Evolutionary conservation across 2,329 filamentous ascomycete genomes (phyloP).

Genomic region (Incumbomyces delicatus): DNA sequence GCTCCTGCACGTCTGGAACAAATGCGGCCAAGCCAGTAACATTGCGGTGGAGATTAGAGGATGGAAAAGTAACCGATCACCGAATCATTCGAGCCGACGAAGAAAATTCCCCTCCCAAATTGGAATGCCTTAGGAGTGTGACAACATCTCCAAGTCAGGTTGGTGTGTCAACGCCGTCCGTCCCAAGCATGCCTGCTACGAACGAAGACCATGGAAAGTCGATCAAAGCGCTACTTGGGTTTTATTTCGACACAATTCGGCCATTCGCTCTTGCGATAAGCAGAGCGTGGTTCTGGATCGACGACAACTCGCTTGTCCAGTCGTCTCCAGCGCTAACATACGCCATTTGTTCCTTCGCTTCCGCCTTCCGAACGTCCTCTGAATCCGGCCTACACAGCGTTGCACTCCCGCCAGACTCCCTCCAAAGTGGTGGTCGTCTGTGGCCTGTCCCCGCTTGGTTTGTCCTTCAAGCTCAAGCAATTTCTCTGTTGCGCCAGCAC

Average conservation of each 20-base stretch:
- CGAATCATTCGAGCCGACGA: not conserved
- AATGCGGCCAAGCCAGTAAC: not conserved
- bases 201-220: not conserved
- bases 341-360: not conserved
- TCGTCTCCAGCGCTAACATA: not conserved
- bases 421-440: not conserved
- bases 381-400: not conserved
- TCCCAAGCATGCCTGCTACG: not conserved
- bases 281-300: not conserved
- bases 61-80: not conserved
- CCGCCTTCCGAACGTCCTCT: not conserved
- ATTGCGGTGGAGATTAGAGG: not conserved
- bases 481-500: not conserved
- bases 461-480: not conserved
- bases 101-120: not conserved
- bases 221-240: not conserved
- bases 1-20: not conserved
- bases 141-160: not conserved
- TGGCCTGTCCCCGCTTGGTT: not conserved
- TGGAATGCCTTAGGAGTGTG: not conserved
- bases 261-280: not conserved
- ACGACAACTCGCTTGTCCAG: not conserved
- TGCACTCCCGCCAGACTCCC: not conserved
- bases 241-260: not conserved
- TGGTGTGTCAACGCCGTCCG: not conserved